Evolutionary conservation across 495 filamentous ascomycete species (phyloP).

Genomic region (Trypethelium eluteriae): DNA sequence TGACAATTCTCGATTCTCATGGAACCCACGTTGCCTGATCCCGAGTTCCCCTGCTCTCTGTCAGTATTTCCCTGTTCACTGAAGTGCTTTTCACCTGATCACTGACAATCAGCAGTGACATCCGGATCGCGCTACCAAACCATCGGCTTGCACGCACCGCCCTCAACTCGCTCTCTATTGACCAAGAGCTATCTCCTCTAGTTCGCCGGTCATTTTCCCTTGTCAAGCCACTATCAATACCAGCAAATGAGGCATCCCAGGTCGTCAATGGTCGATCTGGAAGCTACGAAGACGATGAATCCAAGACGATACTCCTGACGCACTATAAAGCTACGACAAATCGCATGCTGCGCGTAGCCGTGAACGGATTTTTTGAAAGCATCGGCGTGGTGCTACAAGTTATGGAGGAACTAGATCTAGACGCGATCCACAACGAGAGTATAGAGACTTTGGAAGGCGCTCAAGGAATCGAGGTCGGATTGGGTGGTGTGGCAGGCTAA

Average conservation of each 20-base stretch:
- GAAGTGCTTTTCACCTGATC: background rate
- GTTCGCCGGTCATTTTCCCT: conserved; percentile 67
- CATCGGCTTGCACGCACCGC: conserved; percentile 71
- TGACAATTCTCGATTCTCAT: conserved; percentile 24
- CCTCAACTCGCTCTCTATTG: conserved; percentile 68
- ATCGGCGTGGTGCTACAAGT: conserved; percentile 72
- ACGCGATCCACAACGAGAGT: conserved; percentile 53
- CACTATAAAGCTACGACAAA: conserved; percentile 87
- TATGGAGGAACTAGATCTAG: conserved; percentile 82
- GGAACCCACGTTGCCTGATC: conserved; percentile 38
- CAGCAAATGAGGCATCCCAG: conserved; percentile 22
- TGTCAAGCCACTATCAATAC: conserved; percentile 21
- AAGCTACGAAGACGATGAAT: conserved; percentile 34
- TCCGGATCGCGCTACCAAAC: conserved; percentile 78
- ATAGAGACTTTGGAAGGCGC: conserved; percentile 33
- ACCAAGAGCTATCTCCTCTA: conserved; percentile 76
- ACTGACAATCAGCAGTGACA: conserved; percentile 46
- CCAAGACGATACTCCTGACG: conserved; percentile 55
- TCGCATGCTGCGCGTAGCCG: conserved; percentile 90
- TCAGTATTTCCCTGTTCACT: conserved; percentile 8
- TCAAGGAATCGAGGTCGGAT: conserved; percentile 31
- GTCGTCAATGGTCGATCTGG: background rate
- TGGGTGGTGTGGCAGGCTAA: background rate
- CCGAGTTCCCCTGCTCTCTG: conserved; percentile 23
- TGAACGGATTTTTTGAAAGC: conserved; percentile 97